A percentile compares a stretch with the other conserved stretches of the same genome.
Conservation (phyloP, 2,329 filamentous ascomycete genomes). For the Penicillium sp. region DNA sequence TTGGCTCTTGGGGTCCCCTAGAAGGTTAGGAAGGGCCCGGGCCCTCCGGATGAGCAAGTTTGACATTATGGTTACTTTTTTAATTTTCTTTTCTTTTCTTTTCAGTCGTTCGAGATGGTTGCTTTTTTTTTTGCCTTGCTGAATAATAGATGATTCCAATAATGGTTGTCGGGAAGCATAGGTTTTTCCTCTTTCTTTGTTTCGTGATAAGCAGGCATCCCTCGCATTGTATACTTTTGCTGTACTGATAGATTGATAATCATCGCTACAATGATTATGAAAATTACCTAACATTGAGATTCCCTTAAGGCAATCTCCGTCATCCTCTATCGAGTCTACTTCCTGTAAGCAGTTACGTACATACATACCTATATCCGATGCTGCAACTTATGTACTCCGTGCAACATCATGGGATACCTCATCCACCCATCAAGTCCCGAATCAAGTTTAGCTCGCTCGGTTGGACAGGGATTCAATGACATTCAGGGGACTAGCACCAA, state of each 20-base stretch:
- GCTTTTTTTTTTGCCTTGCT: background rate
- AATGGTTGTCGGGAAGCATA: background rate
- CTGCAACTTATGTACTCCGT: background rate
- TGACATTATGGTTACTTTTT: background rate
- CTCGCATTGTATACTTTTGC: background rate
- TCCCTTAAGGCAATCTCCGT: background rate
- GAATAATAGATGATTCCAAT: background rate
- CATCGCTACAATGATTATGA: background rate
- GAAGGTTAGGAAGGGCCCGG: background rate
- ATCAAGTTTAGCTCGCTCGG: conserved; percentile 1
- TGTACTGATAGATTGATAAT: background rate
- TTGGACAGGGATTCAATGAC: conserved; percentile 15
- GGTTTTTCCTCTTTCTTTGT: background rate
- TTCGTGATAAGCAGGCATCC: background rate
- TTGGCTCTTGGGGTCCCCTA: conserved; percentile 9
- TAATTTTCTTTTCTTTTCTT: background rate
- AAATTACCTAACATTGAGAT: background rate
- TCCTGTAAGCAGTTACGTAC: too few species aligned
- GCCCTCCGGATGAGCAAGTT: conserved; percentile 14
- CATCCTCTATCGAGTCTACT: background rate
- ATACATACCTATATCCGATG: background rate
- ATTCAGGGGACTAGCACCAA: conserved; percentile 17
- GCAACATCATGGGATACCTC: conserved; percentile 5
- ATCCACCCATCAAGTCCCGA: background rate
- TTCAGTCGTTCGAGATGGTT: too few species aligned